Base-by-base conservation (phyloP, 768 basidiomycete species). In the Lactifluus echinatus region DNA sequence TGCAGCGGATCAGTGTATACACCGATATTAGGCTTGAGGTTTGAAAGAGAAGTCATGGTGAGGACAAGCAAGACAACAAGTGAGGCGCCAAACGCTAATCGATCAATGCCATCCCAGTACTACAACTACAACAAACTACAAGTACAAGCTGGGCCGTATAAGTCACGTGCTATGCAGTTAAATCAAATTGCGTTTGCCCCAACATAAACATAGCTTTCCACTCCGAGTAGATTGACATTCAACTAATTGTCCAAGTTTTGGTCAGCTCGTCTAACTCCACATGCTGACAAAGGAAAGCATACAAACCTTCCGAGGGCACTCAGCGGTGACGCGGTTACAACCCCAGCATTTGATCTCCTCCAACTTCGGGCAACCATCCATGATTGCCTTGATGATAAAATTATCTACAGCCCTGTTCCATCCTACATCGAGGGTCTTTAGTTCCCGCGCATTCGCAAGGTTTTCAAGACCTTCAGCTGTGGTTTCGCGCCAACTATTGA, bases 351-450 rank as follows among this genome's bases (percentile, higher is more conserved):
- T 78, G 62, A 85, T 65, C 34, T 74, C 72, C 55, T 68, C 62
- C 21, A 85, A 56, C 23, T 70, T 65, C 0, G 66, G 50, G 52
- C 78, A 77, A 1, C 66, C 70, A 12, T 79, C 74, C 42, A 93
- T 65, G 63, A 93, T 71, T 14, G 73, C 79, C 69, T 89, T 85
- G 60, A 97, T 71, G 3, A 87, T 76, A 65, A 87, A 93, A 69
- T 98, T 87, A 57, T 93, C 86, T 39, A 89, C 76, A 21, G 79
- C 77, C 47, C 94, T 74, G 64, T 93, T 93, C 80, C 87, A 98
- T 1, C 93, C 87, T 2, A 93, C 70, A 66, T 98, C 89, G 39
- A 97, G 60, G 66, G 73, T 76, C 63, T 67, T 71, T 66, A 95
- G 60, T 34, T 76, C 71, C 2, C 62, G 66, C 15, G 69, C 74